Conservation (phyloP, 2,329 filamentous ascomycete species). For the Fusarium oxysporum region DNA sequence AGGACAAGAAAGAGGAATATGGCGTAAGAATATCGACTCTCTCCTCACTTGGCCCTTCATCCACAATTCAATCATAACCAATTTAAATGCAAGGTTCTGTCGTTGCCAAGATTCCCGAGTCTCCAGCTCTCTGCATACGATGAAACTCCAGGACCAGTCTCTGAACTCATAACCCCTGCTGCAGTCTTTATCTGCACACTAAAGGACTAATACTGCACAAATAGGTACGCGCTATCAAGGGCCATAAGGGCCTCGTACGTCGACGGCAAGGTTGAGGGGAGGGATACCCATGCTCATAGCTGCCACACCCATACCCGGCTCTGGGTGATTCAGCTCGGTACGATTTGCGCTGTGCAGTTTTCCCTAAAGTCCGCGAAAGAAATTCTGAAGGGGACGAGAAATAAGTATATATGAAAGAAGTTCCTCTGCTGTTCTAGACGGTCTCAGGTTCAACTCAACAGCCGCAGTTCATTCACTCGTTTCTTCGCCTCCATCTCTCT, state of each 20-base stretch:
- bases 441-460: constrained; percentile 13
- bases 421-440: constrained; percentile 4
- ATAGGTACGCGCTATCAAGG: background rate
- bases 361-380: background rate
- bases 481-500: constrained; percentile 5
- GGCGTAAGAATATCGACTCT: background rate
- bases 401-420: constrained; percentile 25
- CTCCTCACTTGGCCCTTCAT: background rate
- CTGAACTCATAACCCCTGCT: background rate
- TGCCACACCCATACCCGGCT: constrained; percentile 7
- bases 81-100: background rate
- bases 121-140: constrained; percentile 6
- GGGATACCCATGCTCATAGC: constrained; percentile 1
- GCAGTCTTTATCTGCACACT: background rate
- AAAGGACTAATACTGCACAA: background rate
- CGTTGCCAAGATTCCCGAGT: constrained; percentile 1
- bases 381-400: background rate
- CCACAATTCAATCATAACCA: background rate
- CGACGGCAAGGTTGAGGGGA: constrained; percentile 5
- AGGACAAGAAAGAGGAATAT: background rate
- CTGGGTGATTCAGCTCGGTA: background rate
- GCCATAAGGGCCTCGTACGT: constrained; percentile 5
- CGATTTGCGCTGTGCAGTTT: background rate
- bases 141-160: constrained; percentile 12
- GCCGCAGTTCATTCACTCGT: constrained; percentile 14